These are phyloP conservation scores for Castanea crenata DNA, from an alignment of 306 rosid genomes.

Conservation along the genomic window DNA sequence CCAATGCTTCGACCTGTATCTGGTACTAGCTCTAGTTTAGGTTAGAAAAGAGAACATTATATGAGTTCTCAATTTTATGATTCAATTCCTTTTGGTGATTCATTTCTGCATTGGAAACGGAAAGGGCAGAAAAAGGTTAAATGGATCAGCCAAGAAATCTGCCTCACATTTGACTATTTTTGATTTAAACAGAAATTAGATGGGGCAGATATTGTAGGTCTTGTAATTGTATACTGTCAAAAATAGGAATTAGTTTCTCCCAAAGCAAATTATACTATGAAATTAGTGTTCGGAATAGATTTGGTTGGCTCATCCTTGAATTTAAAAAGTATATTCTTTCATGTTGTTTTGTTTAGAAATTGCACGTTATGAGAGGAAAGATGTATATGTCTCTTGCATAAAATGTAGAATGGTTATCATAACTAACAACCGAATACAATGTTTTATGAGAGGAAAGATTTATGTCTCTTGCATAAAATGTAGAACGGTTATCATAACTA, in stretches of 20 bases:
- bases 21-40: conserved; percentile 86
- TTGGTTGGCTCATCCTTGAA: not conserved
- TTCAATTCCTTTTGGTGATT: conserved; percentile 42
- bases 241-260: conserved; percentile 1
- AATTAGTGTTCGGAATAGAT: not conserved
- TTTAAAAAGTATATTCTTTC: too few species aligned
- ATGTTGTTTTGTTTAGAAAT: too few species aligned
- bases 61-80: conserved; percentile 28
- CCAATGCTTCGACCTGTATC: conserved; percentile 86
- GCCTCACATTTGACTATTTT: conserved; percentile 27
- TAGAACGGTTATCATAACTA: too few species aligned
- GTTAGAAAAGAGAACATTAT: conserved; percentile 54
- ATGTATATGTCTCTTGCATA: too few species aligned
- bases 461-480: too few species aligned
- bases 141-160: conserved; percentile 32
- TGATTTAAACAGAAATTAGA: conserved; percentile 13
- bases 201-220: conserved; percentile 38
- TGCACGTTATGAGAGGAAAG: too few species aligned
- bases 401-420: too few species aligned
- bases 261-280: not conserved
- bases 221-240: conserved; percentile 53
- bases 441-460: too few species aligned
- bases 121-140: conserved; percentile 42
- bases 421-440: too few species aligned
- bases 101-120: conserved; percentile 36